phyloP scores from a whole-genome alignment of 169 alveolate genomes.

The Cyclospora cayetanensis region DNA sequence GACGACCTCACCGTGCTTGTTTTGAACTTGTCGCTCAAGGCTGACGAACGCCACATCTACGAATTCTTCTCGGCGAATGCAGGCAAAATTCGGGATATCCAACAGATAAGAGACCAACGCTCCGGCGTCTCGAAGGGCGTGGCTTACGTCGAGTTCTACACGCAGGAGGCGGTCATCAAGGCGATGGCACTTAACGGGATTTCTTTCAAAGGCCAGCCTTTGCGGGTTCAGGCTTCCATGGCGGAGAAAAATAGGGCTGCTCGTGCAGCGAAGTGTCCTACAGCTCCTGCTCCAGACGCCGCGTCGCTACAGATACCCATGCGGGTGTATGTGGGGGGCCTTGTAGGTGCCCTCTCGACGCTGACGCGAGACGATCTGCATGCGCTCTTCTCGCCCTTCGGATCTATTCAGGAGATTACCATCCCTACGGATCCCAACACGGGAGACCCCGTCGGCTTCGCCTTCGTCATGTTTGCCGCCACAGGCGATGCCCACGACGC shows the following conservation, averaged over 20 bases:
- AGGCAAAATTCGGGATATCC: slow-evolving; percentile 97
- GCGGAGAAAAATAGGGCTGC: slow-evolving; percentile 99
- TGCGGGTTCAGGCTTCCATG: slow-evolving; percentile 95
- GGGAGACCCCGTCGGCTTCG: slow-evolving; percentile 93
- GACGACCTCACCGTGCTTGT: slow-evolving; percentile 98
- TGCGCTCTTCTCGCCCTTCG: slow-evolving; percentile 94
- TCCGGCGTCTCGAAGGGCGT: slow-evolving; percentile 97
- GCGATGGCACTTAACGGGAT: slow-evolving; percentile 95
- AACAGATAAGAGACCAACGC: slow-evolving; percentile 95
- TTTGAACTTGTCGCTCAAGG: slow-evolving; percentile 91
- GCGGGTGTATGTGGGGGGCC: slow-evolving; percentile 93
- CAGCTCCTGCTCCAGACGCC: slow-evolving; percentile 76
- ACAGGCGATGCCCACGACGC: slow-evolving; percentile 97
- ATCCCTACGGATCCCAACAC: slow-evolving; percentile 90
- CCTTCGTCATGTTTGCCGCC: slow-evolving; percentile 90
- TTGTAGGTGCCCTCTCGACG: slow-evolving; percentile 89
- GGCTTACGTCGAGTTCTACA: slow-evolving; percentile 97
- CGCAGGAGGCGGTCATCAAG: slow-evolving; percentile 94
- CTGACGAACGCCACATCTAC: slow-evolving; percentile 96
- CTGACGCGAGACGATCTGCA: slow-evolving; percentile 91
- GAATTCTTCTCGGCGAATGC: slow-evolving; percentile 94
- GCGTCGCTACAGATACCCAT: slow-evolving; percentile 91
- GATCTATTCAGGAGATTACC: slow-evolving; percentile 93
- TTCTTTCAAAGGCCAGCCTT: slow-evolving; percentile 90
- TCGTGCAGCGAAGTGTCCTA: slow-evolving; percentile 90